phyloP scores from a whole-genome alignment of 768 basidiomycete species.

The Clathrus columnatus region DNA sequence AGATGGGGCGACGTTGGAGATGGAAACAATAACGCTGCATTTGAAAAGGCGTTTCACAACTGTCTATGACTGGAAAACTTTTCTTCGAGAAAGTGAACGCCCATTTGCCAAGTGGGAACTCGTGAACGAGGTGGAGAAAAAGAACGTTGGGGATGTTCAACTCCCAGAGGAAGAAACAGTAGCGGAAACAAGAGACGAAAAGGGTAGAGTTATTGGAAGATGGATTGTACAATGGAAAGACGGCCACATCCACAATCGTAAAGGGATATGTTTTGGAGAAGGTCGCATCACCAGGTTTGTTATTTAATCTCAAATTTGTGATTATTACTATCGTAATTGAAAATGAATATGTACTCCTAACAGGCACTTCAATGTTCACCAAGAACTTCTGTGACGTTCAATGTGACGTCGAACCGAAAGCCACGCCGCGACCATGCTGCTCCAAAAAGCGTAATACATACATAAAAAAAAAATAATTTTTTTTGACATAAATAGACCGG shows the following conservation, averaged over 20 bases:
- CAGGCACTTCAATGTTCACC: conserved; percentile 47
- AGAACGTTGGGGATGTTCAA: conserved; percentile 21
- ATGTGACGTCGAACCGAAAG: neutral
- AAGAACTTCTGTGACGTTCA: conserved; percentile 31
- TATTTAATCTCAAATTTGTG: neutral
- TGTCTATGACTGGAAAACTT: conserved; percentile 60
- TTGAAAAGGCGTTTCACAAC: conserved; percentile 56
- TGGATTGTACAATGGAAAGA: conserved; percentile 75
- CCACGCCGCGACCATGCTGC: neutral
- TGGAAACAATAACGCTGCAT: conserved; percentile 57
- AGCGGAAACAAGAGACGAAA: conserved; percentile 59
- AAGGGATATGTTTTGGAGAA: conserved; percentile 51
- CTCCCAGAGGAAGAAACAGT: conserved; percentile 65
- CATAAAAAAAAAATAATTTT: neutral
- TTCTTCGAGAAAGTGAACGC: conserved; percentile 55
- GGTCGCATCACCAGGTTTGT: conserved; percentile 62
- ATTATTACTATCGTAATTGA: neutral
- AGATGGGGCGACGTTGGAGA: conserved; percentile 48
- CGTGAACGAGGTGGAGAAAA: conserved; percentile 37
- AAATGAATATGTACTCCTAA: neutral
- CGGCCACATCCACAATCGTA: conserved; percentile 25
- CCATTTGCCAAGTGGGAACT: conserved; percentile 81
- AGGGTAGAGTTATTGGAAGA: conserved; percentile 55
- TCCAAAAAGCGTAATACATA: no score
- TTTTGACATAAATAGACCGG: neutral